Conservation (phyloP, 169 alveolate species). For the Plasmodium knowlesi region DNA sequence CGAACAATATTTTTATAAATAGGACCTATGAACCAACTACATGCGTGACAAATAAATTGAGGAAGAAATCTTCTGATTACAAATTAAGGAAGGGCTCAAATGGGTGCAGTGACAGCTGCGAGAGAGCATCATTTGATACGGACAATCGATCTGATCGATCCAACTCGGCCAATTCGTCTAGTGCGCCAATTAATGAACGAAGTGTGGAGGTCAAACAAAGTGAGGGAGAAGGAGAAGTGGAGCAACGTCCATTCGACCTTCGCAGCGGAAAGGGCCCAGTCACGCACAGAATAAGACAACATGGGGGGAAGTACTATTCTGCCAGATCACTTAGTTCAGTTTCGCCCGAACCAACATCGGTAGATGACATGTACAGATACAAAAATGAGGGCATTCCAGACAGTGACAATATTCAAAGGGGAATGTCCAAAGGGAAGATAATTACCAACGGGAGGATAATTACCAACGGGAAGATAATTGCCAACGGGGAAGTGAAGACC, state of each 20-base stretch:
- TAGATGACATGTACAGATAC: not conserved
- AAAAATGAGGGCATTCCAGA: slow-evolving; percentile 3
- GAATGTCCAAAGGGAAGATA: not conserved
- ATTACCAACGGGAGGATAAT: not conserved
- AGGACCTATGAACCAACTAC: not conserved
- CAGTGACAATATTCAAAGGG: not conserved
- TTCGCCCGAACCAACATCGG: slow-evolving; percentile 5
- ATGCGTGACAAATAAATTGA: not conserved
- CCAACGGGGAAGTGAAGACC: not conserved
- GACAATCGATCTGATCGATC: not conserved
- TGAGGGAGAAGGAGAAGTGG: not conserved
- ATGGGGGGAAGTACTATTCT: not conserved
- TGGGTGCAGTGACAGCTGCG: not conserved
- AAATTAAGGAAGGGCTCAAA: slow-evolving; percentile 7
- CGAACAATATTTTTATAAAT: not conserved
- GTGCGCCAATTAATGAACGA: not conserved
- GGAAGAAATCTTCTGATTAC: not conserved
- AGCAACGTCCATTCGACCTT: not conserved
- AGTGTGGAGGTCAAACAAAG: not conserved
- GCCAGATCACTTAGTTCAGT: slow-evolving; percentile 1
- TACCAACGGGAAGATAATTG: not conserved
- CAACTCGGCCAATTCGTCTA: not conserved
- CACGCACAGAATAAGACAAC: slow-evolving; percentile 11
- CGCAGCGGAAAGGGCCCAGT: not conserved
- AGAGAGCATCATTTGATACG: not conserved